Conservation (phyloP, 202 grass and related monocot species). For the Schoenoplectus triqueter region DNA sequence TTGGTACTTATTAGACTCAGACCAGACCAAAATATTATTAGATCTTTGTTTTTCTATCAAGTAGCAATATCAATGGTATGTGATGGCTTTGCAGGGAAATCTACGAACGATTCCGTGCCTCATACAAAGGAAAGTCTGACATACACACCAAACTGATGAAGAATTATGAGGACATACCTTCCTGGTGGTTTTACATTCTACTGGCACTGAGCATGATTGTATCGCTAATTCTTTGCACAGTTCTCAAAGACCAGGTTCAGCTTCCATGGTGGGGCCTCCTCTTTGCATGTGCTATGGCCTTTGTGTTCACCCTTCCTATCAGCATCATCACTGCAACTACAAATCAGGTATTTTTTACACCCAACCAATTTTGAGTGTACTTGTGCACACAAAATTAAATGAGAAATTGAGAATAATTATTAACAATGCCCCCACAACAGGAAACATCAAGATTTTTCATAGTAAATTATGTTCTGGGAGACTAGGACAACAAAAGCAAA, state of each 20-base stretch:
- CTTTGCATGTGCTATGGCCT: slow-evolving; percentile 66
- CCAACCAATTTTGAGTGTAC: not conserved
- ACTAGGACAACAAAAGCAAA: too few species aligned
- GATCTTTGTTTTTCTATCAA: not conserved
- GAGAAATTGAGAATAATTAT: not conserved
- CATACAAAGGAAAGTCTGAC: slow-evolving; percentile 65
- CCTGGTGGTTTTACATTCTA: slow-evolving; percentile 78
- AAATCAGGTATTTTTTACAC: slow-evolving; percentile 56
- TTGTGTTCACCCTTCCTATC: slow-evolving; percentile 82
- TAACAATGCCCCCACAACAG: not conserved
- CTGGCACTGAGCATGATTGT: slow-evolving; percentile 43
- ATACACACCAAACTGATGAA: slow-evolving; percentile 86
- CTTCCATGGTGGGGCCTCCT: slow-evolving; percentile 85
- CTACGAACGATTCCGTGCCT: slow-evolving; percentile 55
- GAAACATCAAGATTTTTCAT: not conserved
- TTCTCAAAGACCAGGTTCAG: slow-evolving; percentile 73
- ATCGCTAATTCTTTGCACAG: slow-evolving; percentile 62
- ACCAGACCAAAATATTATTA: not conserved
- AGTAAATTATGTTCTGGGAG: not conserved
- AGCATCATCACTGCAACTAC: slow-evolving; percentile 85
- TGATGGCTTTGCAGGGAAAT: slow-evolving; percentile 58
- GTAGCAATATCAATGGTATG: not conserved
- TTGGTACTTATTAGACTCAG: not conserved
- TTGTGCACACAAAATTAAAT: not conserved
- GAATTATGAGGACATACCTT: slow-evolving; percentile 74